phyloP scores from a whole-genome alignment of 371 early-diverging fungal species.

The Rhizopus delemar region DNA sequence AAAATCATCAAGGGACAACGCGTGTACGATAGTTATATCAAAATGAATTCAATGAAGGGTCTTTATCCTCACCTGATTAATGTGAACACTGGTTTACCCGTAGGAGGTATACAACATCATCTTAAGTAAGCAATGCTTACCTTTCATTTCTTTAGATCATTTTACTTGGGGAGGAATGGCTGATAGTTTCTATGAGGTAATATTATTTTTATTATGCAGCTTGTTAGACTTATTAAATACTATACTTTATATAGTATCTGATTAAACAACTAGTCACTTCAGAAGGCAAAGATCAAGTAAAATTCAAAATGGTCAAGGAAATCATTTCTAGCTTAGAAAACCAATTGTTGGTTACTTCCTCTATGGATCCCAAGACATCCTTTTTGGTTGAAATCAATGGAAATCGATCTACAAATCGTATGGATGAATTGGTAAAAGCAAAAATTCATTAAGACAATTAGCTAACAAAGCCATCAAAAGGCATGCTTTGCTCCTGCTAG shows the following conservation, averaged over 20 bases:
- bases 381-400: slow-evolving; percentile 30
- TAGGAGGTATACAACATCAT: slow-evolving; percentile 20
- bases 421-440: slow-evolving; percentile 45
- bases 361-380: slow-evolving; percentile 19
- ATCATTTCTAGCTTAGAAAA: slow-evolving; percentile 28
- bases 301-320: slow-evolving; percentile 46
- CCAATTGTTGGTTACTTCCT: slow-evolving; percentile 29
- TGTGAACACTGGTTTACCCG: slow-evolving; percentile 27
- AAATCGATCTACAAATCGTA: slow-evolving; percentile 19
- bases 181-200: slow-evolving; percentile 61
- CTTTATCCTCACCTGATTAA: slow-evolving; percentile 52
- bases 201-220: neutral
- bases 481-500: slow-evolving; percentile 48
- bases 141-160: slow-evolving; percentile 16
- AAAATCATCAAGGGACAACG: slow-evolving; percentile 40
- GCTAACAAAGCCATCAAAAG: slow-evolving; percentile 3
- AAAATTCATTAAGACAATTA: neutral
- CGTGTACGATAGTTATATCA: slow-evolving; percentile 43
- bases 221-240: neutral
- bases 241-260: slow-evolving; percentile 21
- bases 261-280: slow-evolving; percentile 67
- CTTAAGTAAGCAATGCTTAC: no score
- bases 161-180: slow-evolving; percentile 55
- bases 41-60: slow-evolving; percentile 36
- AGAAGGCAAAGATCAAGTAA: slow-evolving; percentile 45